Conservation (phyloP, 2,329 filamentous ascomycete species). For the Aspergillus sp. region DNA sequence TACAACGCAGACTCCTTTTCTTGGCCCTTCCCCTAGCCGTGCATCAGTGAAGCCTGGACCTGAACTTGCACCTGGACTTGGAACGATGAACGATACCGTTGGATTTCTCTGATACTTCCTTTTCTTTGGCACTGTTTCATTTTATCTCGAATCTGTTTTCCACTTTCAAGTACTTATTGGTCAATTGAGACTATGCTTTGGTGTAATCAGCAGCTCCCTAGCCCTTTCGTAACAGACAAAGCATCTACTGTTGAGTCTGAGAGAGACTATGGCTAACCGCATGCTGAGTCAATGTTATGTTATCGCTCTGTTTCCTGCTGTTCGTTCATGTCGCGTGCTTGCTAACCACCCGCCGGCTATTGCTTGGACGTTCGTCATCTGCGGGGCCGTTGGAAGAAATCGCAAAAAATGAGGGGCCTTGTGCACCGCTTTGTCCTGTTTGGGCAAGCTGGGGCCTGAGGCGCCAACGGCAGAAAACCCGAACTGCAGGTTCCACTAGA, state of each 20-base stretch:
- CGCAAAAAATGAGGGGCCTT: constrained; percentile 9
- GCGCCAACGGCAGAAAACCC: constrained; percentile 24
- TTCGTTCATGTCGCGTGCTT: constrained; percentile 1
- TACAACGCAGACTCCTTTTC: constrained; percentile 6
- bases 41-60: constrained; percentile 3
- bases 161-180: constrained; percentile 30
- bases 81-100: constrained; percentile 11
- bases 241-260: constrained; percentile 14
- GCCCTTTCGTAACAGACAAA: constrained; percentile 20
- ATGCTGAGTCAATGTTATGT: constrained; percentile 8
- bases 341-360: constrained; percentile 5
- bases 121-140: neutral
- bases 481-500: constrained; percentile 36
- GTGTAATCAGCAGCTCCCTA: constrained; percentile 24
- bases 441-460: constrained; percentile 27
- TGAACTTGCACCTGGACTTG: constrained; percentile 8
- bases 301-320: constrained; percentile 6
- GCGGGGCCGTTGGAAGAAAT: constrained; percentile 23
- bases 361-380: constrained; percentile 13
- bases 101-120: constrained; percentile 7
- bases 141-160: constrained; percentile 13
- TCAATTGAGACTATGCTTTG: constrained; percentile 28
- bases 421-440: constrained; percentile 23
- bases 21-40: constrained; percentile 3
- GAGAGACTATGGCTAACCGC: constrained; percentile 13